These are phyloP conservation scores for Nakazawaea ernobii DNA, from an alignment of 805 yeast species.

Conservation along the genomic window DNA sequence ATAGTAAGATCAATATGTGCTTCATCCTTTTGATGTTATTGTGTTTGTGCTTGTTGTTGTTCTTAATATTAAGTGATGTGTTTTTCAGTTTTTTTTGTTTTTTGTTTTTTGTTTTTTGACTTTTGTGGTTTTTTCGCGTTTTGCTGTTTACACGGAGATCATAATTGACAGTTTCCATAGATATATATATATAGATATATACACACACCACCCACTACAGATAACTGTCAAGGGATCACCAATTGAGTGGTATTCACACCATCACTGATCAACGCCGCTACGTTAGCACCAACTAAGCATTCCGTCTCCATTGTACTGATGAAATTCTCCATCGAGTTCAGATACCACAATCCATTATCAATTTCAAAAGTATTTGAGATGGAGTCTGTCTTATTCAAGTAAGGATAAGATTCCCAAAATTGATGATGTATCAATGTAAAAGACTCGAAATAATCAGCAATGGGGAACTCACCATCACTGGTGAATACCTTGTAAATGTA, in stretches of 20 bases:
- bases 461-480: background rate
- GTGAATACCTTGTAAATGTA: slow-evolving; percentile 41
- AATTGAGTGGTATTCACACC: slow-evolving; percentile 23
- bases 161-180: background rate
- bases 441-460: slow-evolving; percentile 1
- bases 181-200: too few species aligned
- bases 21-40: background rate
- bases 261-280: slow-evolving; percentile 34
- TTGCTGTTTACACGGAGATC: background rate
- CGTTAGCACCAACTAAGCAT: slow-evolving; percentile 43
- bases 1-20: background rate
- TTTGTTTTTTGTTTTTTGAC: too few species aligned
- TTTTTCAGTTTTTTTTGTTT: too few species aligned
- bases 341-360: slow-evolving; percentile 31
- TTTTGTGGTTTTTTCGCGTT: too few species aligned
- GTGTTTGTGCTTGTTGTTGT: background rate
- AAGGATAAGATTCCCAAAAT: slow-evolving; percentile 41
- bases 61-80: too few species aligned
- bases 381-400: slow-evolving; percentile 22
- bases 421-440: slow-evolving; percentile 24
- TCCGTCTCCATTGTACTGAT: slow-evolving; percentile 49
- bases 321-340: slow-evolving; percentile 40
- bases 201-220: too few species aligned
- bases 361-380: slow-evolving; percentile 25
- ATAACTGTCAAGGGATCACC: too few species aligned